Evolutionary conservation across 805 yeast genomes (phyloP), one percentile per base, ranked within the genome.

Genomic region (Lachancea thermotolerans): DNA sequence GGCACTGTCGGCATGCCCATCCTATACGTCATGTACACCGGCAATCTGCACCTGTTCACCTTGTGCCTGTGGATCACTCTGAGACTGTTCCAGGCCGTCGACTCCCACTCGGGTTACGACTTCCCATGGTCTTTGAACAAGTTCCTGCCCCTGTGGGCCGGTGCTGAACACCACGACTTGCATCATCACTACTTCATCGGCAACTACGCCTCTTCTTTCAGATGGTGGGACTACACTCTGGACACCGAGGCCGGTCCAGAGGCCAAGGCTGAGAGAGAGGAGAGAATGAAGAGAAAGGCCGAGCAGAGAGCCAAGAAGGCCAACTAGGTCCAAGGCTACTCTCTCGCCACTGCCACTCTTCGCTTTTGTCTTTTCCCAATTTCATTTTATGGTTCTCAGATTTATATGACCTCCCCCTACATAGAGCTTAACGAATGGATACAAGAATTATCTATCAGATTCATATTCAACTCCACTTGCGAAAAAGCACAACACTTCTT

Each of bases 1-100:
- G 99, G 99, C 51, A 91, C 99, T 35, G 96, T 91, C 35, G 97
- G 98, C 49, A 81, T 88, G 69, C 99, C 99, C 47, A 79, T 91
- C 46, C 64, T 85, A 39, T 86, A 87, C 75, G 89, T 88, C 52
- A 77, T 78, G 64, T 69, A 84, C 63, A 80, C 93, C 37, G 77
- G 81, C 46, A 69, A 82, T 62, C 74, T 91, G 64, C 99, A 91
- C 64, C 70, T 93, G 58, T 82, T 86, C 71, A 91, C 98, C n/a
- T 78, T 90, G 48, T 81, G 87, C 60, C 53, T 79, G 46, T 91
- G 98, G 98, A 84, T 91, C 59, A 74, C 85, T 8, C 69, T 87
- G 57, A 80, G 98, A 68, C 77, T 91, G 56, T 82, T 85, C 73
- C 99, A 91, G 74, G 99, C 99, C 25, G 91, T 91, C 48, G 99